Percentiles rank a stretch among this genome's conserved stretches.
These are phyloP conservation scores for Globisporangium lucens DNA, from an alignment of 352 stramenopile genomes.

Conservation along the genomic window DNA sequence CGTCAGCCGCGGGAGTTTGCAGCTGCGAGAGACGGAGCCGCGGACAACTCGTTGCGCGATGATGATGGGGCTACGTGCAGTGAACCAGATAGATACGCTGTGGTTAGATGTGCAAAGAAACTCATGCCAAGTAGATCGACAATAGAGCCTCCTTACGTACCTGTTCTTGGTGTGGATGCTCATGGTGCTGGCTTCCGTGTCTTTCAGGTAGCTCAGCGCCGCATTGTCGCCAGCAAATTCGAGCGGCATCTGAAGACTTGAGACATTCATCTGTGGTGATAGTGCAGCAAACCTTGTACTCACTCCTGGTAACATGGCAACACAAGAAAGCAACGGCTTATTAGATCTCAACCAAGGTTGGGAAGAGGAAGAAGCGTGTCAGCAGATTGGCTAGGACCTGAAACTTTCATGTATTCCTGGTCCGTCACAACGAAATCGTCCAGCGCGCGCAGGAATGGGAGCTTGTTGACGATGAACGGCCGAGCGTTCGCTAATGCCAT, in stretches of 20 bases:
- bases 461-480: constrained; percentile 66
- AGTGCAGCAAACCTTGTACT: constrained; percentile 11
- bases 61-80: constrained; percentile 25
- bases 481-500: constrained; percentile 50
- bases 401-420: constrained; percentile 51
- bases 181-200: constrained; percentile 28
- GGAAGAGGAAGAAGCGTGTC: neutral
- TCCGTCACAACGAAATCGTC: constrained; percentile 66
- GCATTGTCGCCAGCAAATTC: constrained; percentile 46
- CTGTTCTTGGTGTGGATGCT: constrained; percentile 43
- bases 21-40: constrained; percentile 47
- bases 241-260: constrained; percentile 33
- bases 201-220: constrained; percentile 32
- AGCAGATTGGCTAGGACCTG: constrained; percentile 16
- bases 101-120: neutral
- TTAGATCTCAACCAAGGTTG: neutral
- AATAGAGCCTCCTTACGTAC: neutral
- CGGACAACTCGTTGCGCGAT: constrained; percentile 37
- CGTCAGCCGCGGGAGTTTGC: constrained; percentile 36
- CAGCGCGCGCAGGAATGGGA: constrained; percentile 54
- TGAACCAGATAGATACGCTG: neutral
- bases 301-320: neutral
- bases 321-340: neutral
- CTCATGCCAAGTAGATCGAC: neutral
- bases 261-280: constrained; percentile 18